Conservation (phyloP, 306 rosid species). For the Prunus davidiana region DNA sequence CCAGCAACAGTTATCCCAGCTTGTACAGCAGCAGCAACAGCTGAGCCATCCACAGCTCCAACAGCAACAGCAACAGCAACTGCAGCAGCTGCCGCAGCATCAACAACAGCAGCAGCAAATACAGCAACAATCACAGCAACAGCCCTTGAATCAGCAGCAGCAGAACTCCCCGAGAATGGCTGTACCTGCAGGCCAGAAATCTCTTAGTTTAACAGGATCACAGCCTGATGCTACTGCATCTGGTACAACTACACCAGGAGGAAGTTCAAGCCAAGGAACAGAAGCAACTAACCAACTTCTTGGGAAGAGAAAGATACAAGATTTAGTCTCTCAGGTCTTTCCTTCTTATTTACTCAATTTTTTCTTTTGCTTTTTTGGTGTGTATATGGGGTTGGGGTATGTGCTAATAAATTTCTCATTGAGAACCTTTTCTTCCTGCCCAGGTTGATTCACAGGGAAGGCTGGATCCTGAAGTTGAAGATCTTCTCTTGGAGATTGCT, state of each 20-base stretch:
- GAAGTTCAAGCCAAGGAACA: constrained; percentile 99
- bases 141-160: constrained; percentile 71
- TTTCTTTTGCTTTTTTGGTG: not conserved
- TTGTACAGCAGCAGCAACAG: constrained; percentile 74
- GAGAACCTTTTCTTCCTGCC: constrained; percentile 20
- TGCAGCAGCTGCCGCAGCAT: constrained; percentile 52
- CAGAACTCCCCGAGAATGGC: constrained; percentile 86
- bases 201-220: constrained; percentile 95
- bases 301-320: constrained; percentile 98
- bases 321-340: constrained; percentile 91
- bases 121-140: constrained; percentile 69
- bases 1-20: constrained; percentile 73
- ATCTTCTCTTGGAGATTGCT: constrained; percentile 90
- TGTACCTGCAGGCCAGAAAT: constrained; percentile 79
- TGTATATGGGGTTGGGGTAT: not conserved
- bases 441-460: constrained; percentile 88
- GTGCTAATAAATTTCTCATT: constrained; percentile 7
- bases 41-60: constrained; percentile 72
- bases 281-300: constrained; percentile 97
- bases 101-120: constrained; percentile 28
- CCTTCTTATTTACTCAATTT: constrained; percentile 3
- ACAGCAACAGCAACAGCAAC: constrained; percentile 38
- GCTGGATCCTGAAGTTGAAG: constrained; percentile 87
- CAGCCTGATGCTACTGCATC: constrained; percentile 98
- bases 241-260: constrained; percentile 95